These are phyloP conservation scores for Exophiala sp. DNA, from an alignment of 2,329 filamentous ascomycete species.

Conservation along the genomic window DNA sequence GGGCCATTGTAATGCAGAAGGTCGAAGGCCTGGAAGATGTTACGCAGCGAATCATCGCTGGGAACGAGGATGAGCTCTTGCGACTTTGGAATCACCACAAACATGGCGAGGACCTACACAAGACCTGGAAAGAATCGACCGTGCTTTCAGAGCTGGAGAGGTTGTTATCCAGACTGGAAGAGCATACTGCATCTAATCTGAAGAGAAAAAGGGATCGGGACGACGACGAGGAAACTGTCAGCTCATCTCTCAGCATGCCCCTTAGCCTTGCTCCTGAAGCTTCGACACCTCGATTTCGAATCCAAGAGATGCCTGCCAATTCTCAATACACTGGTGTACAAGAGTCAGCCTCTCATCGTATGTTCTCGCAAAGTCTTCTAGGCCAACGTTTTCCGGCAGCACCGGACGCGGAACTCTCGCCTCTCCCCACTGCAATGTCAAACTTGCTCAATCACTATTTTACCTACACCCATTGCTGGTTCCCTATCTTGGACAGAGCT, in stretches of 20 bases:
- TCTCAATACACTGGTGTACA: neutral
- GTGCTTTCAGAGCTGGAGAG: slow-evolving; percentile 40
- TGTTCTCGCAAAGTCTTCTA: neutral
- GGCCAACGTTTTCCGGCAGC: neutral
- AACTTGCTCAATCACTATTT: slow-evolving; percentile 56
- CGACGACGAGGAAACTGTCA: slow-evolving; percentile 18
- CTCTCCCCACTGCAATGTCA: slow-evolving; percentile 51
- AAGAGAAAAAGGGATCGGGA: slow-evolving; percentile 37
- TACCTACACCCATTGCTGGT: slow-evolving; percentile 57
- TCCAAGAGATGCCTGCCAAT: slow-evolving; percentile 5
- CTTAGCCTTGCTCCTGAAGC: neutral
- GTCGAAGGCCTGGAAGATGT: slow-evolving; percentile 44
- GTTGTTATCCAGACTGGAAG: slow-evolving; percentile 37
- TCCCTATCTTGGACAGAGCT: slow-evolving; percentile 58
- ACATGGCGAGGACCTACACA: slow-evolving; percentile 42
- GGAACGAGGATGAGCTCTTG: slow-evolving; percentile 35
- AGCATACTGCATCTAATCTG: slow-evolving; percentile 23
- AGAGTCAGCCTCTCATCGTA: no score
- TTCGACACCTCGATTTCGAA: slow-evolving; percentile 8
- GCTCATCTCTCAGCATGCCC: slow-evolving; percentile 17
- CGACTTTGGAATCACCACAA: slow-evolving; percentile 40
- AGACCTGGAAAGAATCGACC: slow-evolving; percentile 43
- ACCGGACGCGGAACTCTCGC: slow-evolving; percentile 3
- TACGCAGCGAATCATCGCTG: slow-evolving; percentile 37
- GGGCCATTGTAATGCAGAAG: slow-evolving; percentile 43